Conservation (phyloP, 2,329 filamentous ascomycete genomes). For the Xylaria polymorpha region DNA sequence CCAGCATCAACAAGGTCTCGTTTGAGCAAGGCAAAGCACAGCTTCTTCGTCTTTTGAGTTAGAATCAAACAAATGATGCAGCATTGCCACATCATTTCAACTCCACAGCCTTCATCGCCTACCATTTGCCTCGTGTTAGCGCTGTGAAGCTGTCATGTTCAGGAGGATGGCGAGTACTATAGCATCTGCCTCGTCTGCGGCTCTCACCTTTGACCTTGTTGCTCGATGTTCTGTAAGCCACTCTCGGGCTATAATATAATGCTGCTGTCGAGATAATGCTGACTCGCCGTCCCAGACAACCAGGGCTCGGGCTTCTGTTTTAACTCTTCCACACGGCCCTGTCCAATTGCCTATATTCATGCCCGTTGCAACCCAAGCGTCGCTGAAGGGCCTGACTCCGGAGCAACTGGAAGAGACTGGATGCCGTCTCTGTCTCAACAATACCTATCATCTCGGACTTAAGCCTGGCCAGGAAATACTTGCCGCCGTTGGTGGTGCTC, state of each 20-base stretch:
- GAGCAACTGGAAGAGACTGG: conserved; percentile 90
- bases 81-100: neutral
- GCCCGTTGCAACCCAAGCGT: conserved; percentile 97
- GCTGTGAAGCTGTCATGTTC: conserved; percentile 24
- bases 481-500: conserved; percentile 88
- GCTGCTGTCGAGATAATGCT: conserved; percentile 3
- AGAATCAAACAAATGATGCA: neutral
- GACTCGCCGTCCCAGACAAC: conserved; percentile 73
- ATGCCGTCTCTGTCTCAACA: conserved; percentile 93
- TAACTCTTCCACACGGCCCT: conserved; percentile 90
- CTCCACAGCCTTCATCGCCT: neutral
- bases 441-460: conserved; percentile 95
- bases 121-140: conserved; percentile 5
- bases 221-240: conserved; percentile 80
- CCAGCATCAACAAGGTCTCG: neutral
- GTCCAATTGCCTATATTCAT: conserved; percentile 96
- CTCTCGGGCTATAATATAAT: conserved; percentile 3
- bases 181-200: conserved; percentile 64
- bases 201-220: conserved; percentile 81
- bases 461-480: conserved; percentile 94
- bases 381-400: conserved; percentile 92
- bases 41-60: neutral
- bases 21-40: neutral
- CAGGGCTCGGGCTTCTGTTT: conserved; percentile 87
- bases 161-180: conserved; percentile 60